Conservation (phyloP, 116 monocot genomes). For the Cymodocea nodosa region DNA sequence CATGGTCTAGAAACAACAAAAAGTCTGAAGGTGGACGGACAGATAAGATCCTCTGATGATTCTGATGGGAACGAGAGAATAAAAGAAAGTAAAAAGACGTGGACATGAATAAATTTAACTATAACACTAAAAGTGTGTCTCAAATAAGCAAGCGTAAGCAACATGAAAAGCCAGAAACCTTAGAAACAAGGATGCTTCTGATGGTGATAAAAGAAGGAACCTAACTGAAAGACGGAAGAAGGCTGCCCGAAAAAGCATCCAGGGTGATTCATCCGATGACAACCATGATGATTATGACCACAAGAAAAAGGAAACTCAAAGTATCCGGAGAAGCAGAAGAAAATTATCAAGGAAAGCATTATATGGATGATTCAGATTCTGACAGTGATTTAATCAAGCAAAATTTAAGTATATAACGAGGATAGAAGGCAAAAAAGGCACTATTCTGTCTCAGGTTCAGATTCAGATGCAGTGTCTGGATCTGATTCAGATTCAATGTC, state of each 20-base stretch:
- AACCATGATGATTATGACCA: conserved; percentile 17
- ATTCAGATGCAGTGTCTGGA: no score
- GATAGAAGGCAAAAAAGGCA: conserved; percentile 16
- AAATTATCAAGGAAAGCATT: conserved; percentile 4
- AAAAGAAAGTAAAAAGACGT: background rate
- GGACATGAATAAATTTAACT: background rate
- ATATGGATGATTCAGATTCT: conserved; percentile 24
- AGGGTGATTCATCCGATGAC: conserved; percentile 6
- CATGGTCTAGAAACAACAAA: background rate
- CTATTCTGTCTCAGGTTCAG: conserved; percentile 29
- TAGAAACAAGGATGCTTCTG: conserved; percentile 12
- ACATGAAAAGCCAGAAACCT: background rate
- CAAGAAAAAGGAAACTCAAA: conserved; percentile 6
- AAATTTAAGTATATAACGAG: conserved; percentile 11
- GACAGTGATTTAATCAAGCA: conserved; percentile 20
- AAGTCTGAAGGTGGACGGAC: conserved; percentile 1
- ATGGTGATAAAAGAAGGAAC: conserved; percentile 12
- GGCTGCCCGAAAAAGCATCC: background rate
- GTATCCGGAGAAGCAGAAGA: conserved; percentile 9
- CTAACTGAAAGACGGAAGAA: background rate
- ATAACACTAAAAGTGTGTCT: background rate
- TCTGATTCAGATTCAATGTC: no score
- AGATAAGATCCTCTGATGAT: conserved; percentile 5
- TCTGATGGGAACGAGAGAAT: background rate
- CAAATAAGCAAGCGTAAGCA: background rate